phyloP scores from a whole-genome alignment of 176 grass and related monocot species.

The Lolium rigidum region DNA sequence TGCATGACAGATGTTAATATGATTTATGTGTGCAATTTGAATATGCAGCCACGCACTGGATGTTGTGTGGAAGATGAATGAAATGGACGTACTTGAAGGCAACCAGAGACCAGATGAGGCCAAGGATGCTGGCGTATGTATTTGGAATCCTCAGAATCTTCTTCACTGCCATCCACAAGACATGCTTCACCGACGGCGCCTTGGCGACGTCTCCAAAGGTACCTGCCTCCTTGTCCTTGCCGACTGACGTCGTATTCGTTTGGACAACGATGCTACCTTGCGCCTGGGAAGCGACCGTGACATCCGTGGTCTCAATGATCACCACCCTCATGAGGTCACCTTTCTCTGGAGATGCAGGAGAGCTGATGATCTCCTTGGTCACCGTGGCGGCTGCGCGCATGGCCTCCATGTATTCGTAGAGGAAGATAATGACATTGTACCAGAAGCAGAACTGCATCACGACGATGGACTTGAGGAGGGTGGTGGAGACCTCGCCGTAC shows the following conservation, averaged over 20 bases:
- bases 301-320: conserved; percentile 42
- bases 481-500: conserved; percentile 57
- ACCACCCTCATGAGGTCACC: neutral
- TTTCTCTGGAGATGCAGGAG: neutral
- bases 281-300: neutral
- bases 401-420: conserved; percentile 88
- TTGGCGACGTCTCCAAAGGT: neutral
- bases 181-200: conserved; percentile 39
- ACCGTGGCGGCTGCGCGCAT: neutral
- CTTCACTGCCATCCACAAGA: conserved; percentile 58
- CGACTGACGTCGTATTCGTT: neutral
- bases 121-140: conserved; percentile 76
- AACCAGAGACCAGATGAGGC: conserved; percentile 75
- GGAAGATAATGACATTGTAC: conserved; percentile 93
- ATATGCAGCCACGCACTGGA: neutral
- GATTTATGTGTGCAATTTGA: neutral
- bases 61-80: neutral
- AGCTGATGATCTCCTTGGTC: neutral
- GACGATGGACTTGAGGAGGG: conserved; percentile 76
- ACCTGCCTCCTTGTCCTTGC: neutral
- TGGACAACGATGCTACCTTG: neutral
- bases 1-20: neutral
- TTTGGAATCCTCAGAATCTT: conserved; percentile 76
- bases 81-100: conserved; percentile 66
- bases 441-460: conserved; percentile 81